Percentiles rank a stretch among this genome's conserved stretches.
phyloP scores from a whole-genome alignment of 768 basidiomycete genomes.

The Candolleomyces efflorescens region DNA sequence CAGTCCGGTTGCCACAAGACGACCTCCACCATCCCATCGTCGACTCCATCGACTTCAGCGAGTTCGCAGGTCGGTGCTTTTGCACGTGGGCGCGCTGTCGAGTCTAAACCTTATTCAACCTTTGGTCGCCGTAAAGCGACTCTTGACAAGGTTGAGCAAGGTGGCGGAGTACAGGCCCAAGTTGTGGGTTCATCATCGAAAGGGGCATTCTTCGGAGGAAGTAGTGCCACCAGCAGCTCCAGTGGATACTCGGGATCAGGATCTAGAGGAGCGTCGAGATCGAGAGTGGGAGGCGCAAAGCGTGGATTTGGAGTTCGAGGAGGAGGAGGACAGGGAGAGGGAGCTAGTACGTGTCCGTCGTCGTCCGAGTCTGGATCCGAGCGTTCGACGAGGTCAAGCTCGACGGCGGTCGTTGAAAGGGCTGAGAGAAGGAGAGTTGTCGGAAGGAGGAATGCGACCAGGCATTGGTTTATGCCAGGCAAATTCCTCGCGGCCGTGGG shows the following conservation, averaged over 20 bases:
- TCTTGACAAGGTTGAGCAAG: constrained; percentile 30
- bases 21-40: constrained; percentile 43
- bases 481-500: constrained; percentile 44
- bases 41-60: constrained; percentile 29
- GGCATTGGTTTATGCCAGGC: constrained; percentile 53
- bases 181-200: constrained; percentile 12
- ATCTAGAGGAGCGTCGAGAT: neutral
- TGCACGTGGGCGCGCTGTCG: constrained; percentile 24
- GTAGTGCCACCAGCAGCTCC: neutral
- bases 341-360: neutral
- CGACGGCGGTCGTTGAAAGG: constrained; percentile 20
- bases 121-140: constrained; percentile 33
- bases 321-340: too few species aligned
- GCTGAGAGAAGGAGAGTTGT: constrained; percentile 16
- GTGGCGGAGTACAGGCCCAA: constrained; percentile 22
- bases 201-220: too few species aligned
- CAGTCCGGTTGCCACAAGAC: constrained; percentile 15
- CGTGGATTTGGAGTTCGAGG: too few species aligned
- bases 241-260: constrained; percentile 12
- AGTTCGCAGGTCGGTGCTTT: constrained; percentile 19
- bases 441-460: constrained; percentile 24
- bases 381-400: constrained; percentile 11
- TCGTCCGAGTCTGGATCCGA: constrained; percentile 15
- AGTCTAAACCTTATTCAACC: constrained; percentile 29
- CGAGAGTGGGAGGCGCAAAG: too few species aligned